These are phyloP conservation scores for Sclerotinia spermophila DNA, from an alignment of 2,329 filamentous ascomycete genomes.

Conservation along the genomic window DNA sequence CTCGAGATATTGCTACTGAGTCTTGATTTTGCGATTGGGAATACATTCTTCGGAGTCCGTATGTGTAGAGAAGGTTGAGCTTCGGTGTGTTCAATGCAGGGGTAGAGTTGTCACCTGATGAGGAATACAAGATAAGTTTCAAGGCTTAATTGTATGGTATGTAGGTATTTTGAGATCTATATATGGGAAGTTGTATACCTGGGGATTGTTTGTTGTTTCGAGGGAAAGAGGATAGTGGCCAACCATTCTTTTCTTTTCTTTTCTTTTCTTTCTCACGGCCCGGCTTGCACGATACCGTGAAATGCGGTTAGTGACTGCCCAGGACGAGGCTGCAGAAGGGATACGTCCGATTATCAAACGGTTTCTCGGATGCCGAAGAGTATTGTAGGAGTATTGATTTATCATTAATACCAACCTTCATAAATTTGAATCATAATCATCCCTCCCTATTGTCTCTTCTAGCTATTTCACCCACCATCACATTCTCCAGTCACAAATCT, in stretches of 20 bases:
- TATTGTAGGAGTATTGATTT: not conserved
- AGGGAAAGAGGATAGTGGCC: not conserved
- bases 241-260: no score
- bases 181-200: not conserved
- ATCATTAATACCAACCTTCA: not conserved
- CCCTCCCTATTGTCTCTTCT: not conserved
- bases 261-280: no score
- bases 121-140: not conserved
- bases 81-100: not conserved
- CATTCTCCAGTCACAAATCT: not conserved
- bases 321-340: not conserved
- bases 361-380: not conserved
- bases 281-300: not conserved
- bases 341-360: not conserved
- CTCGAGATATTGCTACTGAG: not conserved
- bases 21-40: not conserved
- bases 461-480: not conserved
- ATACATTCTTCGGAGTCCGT: not conserved
- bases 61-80: not conserved
- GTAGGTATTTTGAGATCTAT: not conserved
- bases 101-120: not conserved
- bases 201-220: not conserved
- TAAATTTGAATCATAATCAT: not conserved
- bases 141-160: not conserved
- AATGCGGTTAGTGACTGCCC: not conserved